phyloP scores from a whole-genome alignment of 208 protist genomes.

The Strigomonas oncopelti region DNA sequence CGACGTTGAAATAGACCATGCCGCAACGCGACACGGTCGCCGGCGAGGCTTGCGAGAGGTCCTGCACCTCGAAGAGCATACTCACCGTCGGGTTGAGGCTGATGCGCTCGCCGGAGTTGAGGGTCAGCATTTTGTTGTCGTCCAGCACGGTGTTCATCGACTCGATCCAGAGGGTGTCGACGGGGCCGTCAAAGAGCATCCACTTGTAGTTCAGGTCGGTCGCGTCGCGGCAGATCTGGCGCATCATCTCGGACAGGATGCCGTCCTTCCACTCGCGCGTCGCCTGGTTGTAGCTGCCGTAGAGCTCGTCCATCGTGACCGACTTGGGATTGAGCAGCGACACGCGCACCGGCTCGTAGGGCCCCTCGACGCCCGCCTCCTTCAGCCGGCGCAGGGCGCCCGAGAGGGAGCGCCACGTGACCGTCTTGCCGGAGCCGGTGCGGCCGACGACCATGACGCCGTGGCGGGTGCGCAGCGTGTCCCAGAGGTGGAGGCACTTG shows the following conservation, averaged over 20 bases:
- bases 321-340: constrained; percentile 97
- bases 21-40: constrained; percentile 98
- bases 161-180: constrained; percentile 99
- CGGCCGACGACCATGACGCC: constrained; percentile 98
- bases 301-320: constrained; percentile 96
- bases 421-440: constrained; percentile 94
- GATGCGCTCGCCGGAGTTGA: constrained; percentile 98
- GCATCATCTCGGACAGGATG: constrained; percentile 94
- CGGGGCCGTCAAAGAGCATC: constrained; percentile 98
- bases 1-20: constrained; percentile 97
- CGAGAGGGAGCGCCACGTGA: constrained; percentile 90
- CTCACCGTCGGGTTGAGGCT: constrained; percentile 93
- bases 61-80: constrained; percentile 99
- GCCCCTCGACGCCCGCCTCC: constrained; percentile 74
- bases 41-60: constrained; percentile 97
- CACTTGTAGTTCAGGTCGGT: constrained; percentile 94
- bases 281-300: constrained; percentile 95
- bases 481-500: constrained; percentile 95
- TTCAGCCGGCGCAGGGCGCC: constrained; percentile 78
- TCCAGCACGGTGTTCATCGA: constrained; percentile 99
- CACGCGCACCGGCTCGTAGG: constrained; percentile 85
- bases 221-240: constrained; percentile 89
- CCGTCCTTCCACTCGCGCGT: constrained; percentile 98
- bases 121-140: constrained; percentile 99
- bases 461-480: constrained; percentile 95